These are phyloP conservation scores for Macrolepiota fuliginosa DNA, from an alignment of 768 basidiomycete species.

Conservation along the genomic window DNA sequence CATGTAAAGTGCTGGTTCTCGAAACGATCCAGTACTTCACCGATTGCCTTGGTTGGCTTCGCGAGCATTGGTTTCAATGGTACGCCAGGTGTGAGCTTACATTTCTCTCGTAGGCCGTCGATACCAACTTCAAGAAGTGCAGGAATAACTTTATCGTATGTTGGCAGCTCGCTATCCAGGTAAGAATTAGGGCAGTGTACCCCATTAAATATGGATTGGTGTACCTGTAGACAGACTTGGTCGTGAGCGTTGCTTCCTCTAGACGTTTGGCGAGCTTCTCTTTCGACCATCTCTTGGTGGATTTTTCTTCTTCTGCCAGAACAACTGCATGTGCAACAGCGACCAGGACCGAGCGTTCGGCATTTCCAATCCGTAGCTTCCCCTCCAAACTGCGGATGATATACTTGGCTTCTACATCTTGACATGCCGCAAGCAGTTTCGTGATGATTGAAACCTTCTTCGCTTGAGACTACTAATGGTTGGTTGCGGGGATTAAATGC, in stretches of 20 bases:
- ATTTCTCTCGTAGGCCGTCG: conserved; percentile 61
- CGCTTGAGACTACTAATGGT: conserved; percentile 69
- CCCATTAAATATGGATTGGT: conserved; percentile 13
- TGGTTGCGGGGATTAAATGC: background rate
- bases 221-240: conserved; percentile 94
- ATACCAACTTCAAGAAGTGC: conserved; percentile 82
- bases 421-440: conserved; percentile 89
- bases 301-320: conserved; percentile 70
- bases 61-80: conserved; percentile 99
- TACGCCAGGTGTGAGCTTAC: conserved; percentile 93
- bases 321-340: conserved; percentile 92
- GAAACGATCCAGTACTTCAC: conserved; percentile 95
- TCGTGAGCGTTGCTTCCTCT: conserved; percentile 70
- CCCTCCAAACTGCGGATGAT: conserved; percentile 95
- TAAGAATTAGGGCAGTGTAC: conserved; percentile 7
- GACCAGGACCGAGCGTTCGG: conserved; percentile 92
- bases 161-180: conserved; percentile 79
- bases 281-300: conserved; percentile 67
- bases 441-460: conserved; percentile 97
- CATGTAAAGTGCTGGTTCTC: conserved; percentile 96
- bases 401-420: conserved; percentile 92
- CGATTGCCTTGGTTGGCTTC: conserved; percentile 98
- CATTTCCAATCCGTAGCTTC: conserved; percentile 95
- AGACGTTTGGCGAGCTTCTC: conserved; percentile 72
- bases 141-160: conserved; percentile 90